Evolutionary conservation across 192 early-diverging fungal species (phyloP), one percentile per base, ranked within the genome.

Genomic region (Rhizophlyctis rosea): DNA sequence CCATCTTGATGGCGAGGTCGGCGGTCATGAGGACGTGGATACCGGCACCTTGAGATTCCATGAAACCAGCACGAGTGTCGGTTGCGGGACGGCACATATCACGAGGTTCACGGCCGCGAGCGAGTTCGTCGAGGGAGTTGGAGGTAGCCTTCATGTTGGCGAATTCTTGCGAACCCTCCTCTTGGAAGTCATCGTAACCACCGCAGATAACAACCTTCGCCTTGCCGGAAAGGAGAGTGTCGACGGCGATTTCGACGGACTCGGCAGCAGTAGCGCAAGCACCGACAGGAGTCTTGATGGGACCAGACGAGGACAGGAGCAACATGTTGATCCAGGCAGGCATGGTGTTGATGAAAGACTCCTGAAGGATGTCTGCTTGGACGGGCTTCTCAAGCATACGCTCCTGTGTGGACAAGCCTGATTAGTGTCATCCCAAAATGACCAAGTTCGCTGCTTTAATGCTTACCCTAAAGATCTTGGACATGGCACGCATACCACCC

Each of bases 311-410:
- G 16, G 93, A 95, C 7, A 98, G 81, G 51, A 98, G 77, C 65
- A 98, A 82, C 88, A 98, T 86, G 81, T 98, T 98, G 71, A 96
- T 85, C 95, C 95, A 98, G 50, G 92, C 95, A 21, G 91, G 83
- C 86, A 90, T 90, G 54, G 93, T 95, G 83, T 90, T 95, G 70
- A 95, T 87, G 83, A 98, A 98, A 29, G 87, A 88, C 77, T 98
- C 95, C 61, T 98, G 95, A 65, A 95, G 75, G 60, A 98, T 90
- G 64, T 96, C 95, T 72, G 88, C 87, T 71, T 92, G 91, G 23
- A 93, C 84, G 39, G 86, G 89, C 70, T 87, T 84, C 68, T 95
- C 95, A 30, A 86, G 62, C 9, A 86, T 57, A 36, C 95, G 91
- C 24, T 84, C 85, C 60, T 80, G n/a, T n/a, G n/a, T n/a, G n/a